phyloP scores from a whole-genome alignment of 2,329 filamentous ascomycete species.

The Rasamsonia emersonii region DNA sequence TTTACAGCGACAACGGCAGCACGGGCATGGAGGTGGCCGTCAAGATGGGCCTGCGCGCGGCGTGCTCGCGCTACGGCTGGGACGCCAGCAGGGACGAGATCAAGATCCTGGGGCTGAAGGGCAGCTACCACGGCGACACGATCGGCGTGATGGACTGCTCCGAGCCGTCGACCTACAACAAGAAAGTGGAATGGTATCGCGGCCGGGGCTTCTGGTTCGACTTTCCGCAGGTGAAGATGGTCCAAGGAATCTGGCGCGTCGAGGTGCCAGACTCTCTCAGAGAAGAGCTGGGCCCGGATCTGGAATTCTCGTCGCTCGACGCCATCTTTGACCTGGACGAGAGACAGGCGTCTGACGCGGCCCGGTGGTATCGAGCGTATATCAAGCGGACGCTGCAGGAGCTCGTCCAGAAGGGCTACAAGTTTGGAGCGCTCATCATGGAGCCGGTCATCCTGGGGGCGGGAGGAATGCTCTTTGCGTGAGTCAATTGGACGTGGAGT shows the following conservation, averaged over 20 bases:
- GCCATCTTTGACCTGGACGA: constrained; percentile 53
- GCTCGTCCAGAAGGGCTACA: constrained; percentile 48
- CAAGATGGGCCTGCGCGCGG: constrained; percentile 72
- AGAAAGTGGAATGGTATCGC: constrained; percentile 79
- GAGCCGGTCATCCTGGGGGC: constrained; percentile 75
- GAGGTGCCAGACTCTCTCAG: constrained; percentile 45
- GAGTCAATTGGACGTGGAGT: constrained; percentile 25
- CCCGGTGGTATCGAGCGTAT: constrained; percentile 49
- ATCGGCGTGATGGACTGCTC: constrained; percentile 82
- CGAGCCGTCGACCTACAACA: constrained; percentile 68
- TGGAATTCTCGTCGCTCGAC: constrained; percentile 41
- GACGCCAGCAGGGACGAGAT: constrained; percentile 48
- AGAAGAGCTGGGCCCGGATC: constrained; percentile 36
- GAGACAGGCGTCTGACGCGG: constrained; percentile 39
- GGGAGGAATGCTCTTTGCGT: constrained; percentile 75
- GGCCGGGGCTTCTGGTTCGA: constrained; percentile 75
- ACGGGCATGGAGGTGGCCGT: constrained; percentile 76
- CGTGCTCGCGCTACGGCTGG: constrained; percentile 60
- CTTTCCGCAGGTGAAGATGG: constrained; percentile 63
- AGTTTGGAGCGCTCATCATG: constrained; percentile 69
- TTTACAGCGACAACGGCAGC: constrained; percentile 78
- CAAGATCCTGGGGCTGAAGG: constrained; percentile 64
- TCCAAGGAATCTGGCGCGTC: constrained; percentile 58
- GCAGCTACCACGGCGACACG: constrained; percentile 79
- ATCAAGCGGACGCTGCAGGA: constrained; percentile 48